phyloP scores from a whole-genome alignment of 129 eudicot species.

The Chrysanthemum lavandulifolium region DNA sequence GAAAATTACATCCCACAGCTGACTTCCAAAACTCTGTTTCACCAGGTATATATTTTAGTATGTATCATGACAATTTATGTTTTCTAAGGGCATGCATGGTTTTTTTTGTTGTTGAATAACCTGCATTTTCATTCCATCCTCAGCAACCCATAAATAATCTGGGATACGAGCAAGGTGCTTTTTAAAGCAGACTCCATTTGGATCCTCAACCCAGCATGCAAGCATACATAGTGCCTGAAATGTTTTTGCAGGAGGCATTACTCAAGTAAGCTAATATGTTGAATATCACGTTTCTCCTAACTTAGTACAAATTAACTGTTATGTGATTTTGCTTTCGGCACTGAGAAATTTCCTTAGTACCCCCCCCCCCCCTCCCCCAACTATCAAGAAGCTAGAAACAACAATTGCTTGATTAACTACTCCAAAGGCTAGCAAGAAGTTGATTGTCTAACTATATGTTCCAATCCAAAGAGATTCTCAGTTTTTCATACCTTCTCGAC shows the following conservation, averaged over 20 bases:
- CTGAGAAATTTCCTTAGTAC: too few relatives aligned
- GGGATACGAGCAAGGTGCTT: constrained; percentile 33
- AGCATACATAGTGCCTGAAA: constrained; percentile 68
- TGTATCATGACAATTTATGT: neutral
- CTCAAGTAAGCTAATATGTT: too few relatives aligned
- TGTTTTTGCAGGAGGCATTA: neutral
- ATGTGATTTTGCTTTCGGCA: too few relatives aligned
- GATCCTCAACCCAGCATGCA: constrained; percentile 94
- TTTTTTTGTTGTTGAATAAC: constrained; percentile 24
- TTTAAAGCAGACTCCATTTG: constrained; percentile 60
- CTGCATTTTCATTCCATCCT: constrained; percentile 97
- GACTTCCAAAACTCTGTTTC: constrained; percentile 79
- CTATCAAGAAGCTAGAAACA: too few relatives aligned
- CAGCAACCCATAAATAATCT: constrained; percentile 78
- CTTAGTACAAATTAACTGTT: too few relatives aligned
- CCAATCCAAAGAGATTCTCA: too few relatives aligned
- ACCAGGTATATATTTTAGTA: neutral
- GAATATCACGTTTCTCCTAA: too few relatives aligned
- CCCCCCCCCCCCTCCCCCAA: too few relatives aligned
- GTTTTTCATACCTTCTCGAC: constrained; percentile 54
- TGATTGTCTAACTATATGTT: too few relatives aligned
- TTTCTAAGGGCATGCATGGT: neutral
- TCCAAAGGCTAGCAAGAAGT: too few relatives aligned
- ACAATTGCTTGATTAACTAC: too few relatives aligned
- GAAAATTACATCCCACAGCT: constrained; percentile 68